Evolutionary conservation across 371 early-diverging fungal species (phyloP).

Genomic region (Catenaria anguillulae): DNA sequence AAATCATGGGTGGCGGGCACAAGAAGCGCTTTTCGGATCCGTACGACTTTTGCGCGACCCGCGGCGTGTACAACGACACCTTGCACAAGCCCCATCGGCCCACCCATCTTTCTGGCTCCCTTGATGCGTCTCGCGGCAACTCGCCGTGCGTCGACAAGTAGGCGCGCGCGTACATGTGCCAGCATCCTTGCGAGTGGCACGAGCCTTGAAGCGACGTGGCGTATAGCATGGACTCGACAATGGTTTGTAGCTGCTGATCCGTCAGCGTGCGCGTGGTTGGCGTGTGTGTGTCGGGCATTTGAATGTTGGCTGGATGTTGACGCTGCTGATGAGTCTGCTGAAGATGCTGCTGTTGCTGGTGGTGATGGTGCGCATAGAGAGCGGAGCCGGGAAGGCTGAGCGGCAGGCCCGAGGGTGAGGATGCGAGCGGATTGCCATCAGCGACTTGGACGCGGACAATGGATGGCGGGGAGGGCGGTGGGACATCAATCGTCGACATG

Average conservation of each 20-base stretch:
- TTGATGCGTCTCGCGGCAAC: background rate
- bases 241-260: background rate
- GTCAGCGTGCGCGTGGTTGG: background rate
- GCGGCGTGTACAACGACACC: conserved; percentile 3
- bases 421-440: too few species aligned
- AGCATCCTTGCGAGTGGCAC: conserved; percentile 1
- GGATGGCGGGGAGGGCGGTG: too few species aligned
- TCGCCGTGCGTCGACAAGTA: background rate
- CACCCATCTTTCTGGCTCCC: background rate
- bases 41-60: conserved; percentile 70
- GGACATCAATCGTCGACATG: too few species aligned
- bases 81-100: background rate
- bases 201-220: background rate
- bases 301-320: background rate
- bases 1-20: conserved; percentile 65
- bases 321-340: background rate
- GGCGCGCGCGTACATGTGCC: background rate
- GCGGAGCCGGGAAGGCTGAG: too few species aligned
- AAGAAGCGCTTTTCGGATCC: conserved; percentile 74
- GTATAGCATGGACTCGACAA: background rate
- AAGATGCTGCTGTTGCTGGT: background rate
- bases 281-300: too few species aligned
- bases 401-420: too few species aligned
- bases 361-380: background rate
- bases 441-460: too few species aligned